phyloP scores from a whole-genome alignment of 495 filamentous ascomycete genomes.

The Penicillium cosmopolitanum region DNA sequence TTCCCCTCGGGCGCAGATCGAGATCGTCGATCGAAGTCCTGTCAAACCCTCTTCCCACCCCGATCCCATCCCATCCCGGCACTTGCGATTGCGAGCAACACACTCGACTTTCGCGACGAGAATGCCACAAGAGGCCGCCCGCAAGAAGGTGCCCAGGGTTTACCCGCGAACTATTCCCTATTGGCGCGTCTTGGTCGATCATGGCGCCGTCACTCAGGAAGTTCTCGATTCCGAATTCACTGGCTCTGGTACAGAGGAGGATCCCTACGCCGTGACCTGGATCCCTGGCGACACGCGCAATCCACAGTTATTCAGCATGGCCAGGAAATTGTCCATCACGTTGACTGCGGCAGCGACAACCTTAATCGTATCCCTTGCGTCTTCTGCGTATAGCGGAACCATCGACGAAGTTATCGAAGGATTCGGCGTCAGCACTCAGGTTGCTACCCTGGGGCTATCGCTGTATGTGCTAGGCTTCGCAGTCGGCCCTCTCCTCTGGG shows the following conservation, averaged over 20 bases:
- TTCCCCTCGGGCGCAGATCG: not conserved
- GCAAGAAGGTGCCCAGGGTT: not conserved
- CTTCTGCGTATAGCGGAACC: constrained; percentile 67
- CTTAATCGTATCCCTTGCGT: constrained; percentile 66
- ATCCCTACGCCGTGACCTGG: constrained; percentile 69
- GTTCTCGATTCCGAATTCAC: constrained; percentile 56
- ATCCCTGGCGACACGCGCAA: constrained; percentile 64
- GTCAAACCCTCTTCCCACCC: not conserved
- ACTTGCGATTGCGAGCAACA: not conserved
- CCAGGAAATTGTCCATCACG: constrained; percentile 63
- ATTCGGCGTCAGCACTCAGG: constrained; percentile 54
- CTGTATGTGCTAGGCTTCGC: constrained; percentile 69
- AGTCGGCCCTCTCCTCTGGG: constrained; percentile 61
- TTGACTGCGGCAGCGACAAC: constrained; percentile 60
- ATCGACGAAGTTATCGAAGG: constrained; percentile 54
- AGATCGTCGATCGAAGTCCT: constrained; percentile 2
- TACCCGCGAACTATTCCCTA: constrained; percentile 7
- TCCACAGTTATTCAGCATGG: constrained; percentile 54
- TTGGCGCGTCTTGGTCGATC: constrained; percentile 36
- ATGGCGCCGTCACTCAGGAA: constrained; percentile 42
- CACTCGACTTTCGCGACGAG: not conserved
- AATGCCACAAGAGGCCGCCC: not conserved
- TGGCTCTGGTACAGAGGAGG: constrained; percentile 63
- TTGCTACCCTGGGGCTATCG: constrained; percentile 63
- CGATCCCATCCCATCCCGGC: not conserved